Base-by-base conservation (phyloP, 306 rosid genomes). In the Trifolium pratense region DNA sequence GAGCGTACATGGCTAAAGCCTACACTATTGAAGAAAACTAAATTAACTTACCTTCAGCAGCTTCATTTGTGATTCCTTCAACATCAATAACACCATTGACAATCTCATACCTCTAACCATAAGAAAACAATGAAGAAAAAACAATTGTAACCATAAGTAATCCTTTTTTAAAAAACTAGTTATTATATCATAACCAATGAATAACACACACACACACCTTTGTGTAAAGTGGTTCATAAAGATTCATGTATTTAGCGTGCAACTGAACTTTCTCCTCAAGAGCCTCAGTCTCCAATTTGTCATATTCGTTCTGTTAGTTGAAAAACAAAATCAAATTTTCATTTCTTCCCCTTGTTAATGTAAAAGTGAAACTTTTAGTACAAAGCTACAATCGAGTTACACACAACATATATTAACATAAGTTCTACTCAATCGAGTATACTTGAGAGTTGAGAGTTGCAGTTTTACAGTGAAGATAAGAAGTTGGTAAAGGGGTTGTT, bases 51-150 rank as follows among this genome's bases (percentile, higher is more conserved):
- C 90, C 84, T 71, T 78, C 82, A 10, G 48, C 52, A 21, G 29
- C 71, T 81, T 81, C 84, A 63, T 64, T 57, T 68, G 84, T 29
- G 43, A 61, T 26, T 71, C 81, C 85, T 64, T 76, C 84, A 57
- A 81, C 87, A 57, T 86, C 85, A 26, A 37, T 68, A 18, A 75
- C 37, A 7, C 90, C 90, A 65, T 78, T 83, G 71, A 86, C 87
- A 78, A 86, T 78, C 37, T 83, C 87, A 39, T 72, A 83, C 75
- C 90, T 83, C 90, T 86, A 83, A 65, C 65, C 74, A 77, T 61
- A 26, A 53, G 42, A 48, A 66, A 70, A 39, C 23, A 52, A 29
- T 3, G 12, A 57, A 59, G 11, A 59, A 63, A 34, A 37, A 16
- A n/a, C n/a, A 80, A 68, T 32, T 55, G 25, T 75, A 29, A 66